phyloP scores from a whole-genome alignment of 371 early-diverging fungal genomes.

The Haplosporangium sp. region DNA sequence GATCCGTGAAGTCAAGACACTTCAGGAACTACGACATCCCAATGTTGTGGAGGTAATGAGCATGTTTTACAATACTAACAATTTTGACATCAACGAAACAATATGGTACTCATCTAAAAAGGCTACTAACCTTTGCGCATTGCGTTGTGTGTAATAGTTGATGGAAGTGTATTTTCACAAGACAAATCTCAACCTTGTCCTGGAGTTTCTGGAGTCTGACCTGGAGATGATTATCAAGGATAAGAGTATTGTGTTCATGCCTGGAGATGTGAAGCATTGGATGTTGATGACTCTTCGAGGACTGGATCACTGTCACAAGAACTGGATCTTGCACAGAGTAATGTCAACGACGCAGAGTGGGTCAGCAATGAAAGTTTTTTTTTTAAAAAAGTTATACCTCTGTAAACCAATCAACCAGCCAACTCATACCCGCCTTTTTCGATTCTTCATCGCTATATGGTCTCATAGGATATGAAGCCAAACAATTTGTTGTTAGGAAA shows the following conservation, averaged over 20 bases:
- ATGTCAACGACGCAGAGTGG: neutral
- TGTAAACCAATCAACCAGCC: neutral
- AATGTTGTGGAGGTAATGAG: slow-evolving; percentile 85
- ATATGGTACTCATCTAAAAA: neutral
- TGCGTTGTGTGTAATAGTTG: slow-evolving; percentile 67
- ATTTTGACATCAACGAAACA: too few species aligned
- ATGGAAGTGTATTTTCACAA: slow-evolving; percentile 96
- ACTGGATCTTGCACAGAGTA: slow-evolving; percentile 95
- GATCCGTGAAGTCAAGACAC: slow-evolving; percentile 96
- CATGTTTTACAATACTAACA: neutral
- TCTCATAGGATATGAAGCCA: slow-evolving; percentile 96
- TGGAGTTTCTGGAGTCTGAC: slow-evolving; percentile 97
- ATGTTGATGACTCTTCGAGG: slow-evolving; percentile 98
- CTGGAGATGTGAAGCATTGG: slow-evolving; percentile 99
- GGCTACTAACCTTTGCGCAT: neutral
- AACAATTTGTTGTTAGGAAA: slow-evolving; percentile 97
- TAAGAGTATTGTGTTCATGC: slow-evolving; percentile 91
- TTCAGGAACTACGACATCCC: slow-evolving; percentile 93
- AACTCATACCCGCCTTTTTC: neutral
- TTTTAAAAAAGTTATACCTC: neutral
- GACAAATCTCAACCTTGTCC: slow-evolving; percentile 92
- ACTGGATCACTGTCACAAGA: slow-evolving; percentile 92
- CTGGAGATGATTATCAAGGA: slow-evolving; percentile 98
- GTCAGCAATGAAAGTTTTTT: too few species aligned
- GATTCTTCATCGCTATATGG: neutral